Percentiles rank a stretch among this genome's conserved stretches.
Conservation (phyloP, 805 yeast species). For the Zygosaccharomyces rouxii region DNA sequence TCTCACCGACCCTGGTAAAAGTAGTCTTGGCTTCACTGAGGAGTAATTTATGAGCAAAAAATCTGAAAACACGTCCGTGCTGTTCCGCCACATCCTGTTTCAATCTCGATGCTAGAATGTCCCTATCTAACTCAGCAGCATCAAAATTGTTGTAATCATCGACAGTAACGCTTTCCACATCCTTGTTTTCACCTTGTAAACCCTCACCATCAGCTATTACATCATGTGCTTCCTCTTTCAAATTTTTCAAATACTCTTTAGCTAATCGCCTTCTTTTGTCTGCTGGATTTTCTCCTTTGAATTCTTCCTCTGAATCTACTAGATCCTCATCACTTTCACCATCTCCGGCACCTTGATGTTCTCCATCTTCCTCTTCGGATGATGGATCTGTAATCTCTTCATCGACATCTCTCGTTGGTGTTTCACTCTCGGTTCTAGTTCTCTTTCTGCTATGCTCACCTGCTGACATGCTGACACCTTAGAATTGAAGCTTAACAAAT, state of each 20-base stretch:
- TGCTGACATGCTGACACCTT: conserved; percentile 7
- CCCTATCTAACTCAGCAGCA: conserved; percentile 87
- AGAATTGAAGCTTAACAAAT: neutral
- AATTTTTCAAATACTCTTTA: conserved; percentile 79
- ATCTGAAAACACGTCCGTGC: conserved; percentile 76
- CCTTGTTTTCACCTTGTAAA: conserved; percentile 18
- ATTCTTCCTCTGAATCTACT: conserved; percentile 67
- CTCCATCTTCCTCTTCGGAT: conserved; percentile 47
- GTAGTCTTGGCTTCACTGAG: conserved; percentile 39
- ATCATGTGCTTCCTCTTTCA: conserved; percentile 55
- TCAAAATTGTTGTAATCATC: conserved; percentile 57
- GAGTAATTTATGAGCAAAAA: conserved; percentile 49
- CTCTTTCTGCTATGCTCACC: conserved; percentile 14
- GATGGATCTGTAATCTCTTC: conserved; percentile 52
- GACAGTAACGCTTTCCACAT: conserved; percentile 1
- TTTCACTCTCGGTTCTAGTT: conserved; percentile 24
- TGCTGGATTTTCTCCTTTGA: conserved; percentile 73
- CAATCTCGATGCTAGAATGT: conserved; percentile 73
- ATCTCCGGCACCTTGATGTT: conserved; percentile 36
- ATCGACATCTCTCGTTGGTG: conserved; percentile 34
- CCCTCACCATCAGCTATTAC: conserved; percentile 23
- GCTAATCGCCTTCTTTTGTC: conserved; percentile 94
- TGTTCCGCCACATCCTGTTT: conserved; percentile 86
- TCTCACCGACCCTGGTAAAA: conserved; percentile 57
- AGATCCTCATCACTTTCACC: conserved; percentile 38